Evolutionary conservation across 805 yeast species (phyloP).

Genomic region (Gaillardinia entomophila): DNA sequence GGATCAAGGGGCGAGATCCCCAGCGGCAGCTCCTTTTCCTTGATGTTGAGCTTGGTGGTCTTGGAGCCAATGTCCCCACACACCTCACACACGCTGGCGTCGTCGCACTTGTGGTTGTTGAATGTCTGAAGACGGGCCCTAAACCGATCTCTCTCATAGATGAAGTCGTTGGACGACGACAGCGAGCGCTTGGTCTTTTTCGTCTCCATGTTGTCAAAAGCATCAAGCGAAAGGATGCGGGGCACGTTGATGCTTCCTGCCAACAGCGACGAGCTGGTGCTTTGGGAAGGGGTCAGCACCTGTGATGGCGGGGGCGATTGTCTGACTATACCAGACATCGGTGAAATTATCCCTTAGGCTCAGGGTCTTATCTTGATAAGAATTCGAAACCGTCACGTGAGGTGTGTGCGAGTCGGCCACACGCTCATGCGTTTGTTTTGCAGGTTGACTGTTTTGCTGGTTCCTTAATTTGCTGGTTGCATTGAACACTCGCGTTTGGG

Average conservation of each 20-base stretch:
- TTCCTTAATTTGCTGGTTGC: no score
- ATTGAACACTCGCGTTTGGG: no score
- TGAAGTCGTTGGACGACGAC: slow-evolving; percentile 33
- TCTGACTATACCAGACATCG: not conserved
- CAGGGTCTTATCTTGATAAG: no score
- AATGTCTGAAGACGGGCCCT: slow-evolving; percentile 32
- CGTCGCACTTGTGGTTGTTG: slow-evolving; percentile 11
- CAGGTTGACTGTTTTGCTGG: no score
- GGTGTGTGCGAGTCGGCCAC: no score
- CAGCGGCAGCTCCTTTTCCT: slow-evolving; percentile 2
- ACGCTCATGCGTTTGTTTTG: no score
- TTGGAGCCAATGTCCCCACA: slow-evolving; percentile 32
- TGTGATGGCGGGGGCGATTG: not conserved
- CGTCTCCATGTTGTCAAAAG: not conserved
- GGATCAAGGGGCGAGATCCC: slow-evolving; percentile 14
- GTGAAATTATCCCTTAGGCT: no score
- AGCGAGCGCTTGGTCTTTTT: slow-evolving; percentile 24
- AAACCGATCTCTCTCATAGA: slow-evolving; percentile 37
- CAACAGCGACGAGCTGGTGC: not conserved
- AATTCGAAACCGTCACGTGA: no score
- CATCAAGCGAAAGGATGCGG: not conserved
- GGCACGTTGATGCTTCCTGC: not conserved
- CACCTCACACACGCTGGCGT: slow-evolving; percentile 19
- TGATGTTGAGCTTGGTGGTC: slow-evolving; percentile 28
- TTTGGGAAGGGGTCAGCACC: not conserved